Evolutionary conservation across 495 filamentous ascomycete species (phyloP).

Genomic region (Penicilliopsis zonata): DNA sequence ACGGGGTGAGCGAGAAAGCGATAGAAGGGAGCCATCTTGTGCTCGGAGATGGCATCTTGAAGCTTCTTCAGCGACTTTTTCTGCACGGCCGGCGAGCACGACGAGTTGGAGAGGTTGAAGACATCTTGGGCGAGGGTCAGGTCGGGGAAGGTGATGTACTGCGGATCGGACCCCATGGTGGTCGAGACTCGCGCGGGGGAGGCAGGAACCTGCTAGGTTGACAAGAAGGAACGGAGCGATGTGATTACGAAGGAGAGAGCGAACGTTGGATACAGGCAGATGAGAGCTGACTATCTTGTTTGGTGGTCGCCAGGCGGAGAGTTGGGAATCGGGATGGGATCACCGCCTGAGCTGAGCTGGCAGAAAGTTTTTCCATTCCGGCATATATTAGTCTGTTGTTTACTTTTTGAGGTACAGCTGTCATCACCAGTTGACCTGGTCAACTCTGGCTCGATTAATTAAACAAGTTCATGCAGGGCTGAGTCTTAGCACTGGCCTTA

Average conservation of each 20-base stretch:
- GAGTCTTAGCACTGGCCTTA: too few species aligned
- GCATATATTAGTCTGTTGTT: conserved; percentile 1
- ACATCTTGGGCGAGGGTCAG: conserved; percentile 91
- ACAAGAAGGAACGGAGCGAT: not conserved
- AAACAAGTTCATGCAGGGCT: too few species aligned
- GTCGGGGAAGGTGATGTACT: conserved; percentile 89
- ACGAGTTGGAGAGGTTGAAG: conserved; percentile 90
- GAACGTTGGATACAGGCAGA: conserved; percentile 6
- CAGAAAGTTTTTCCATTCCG: conserved; percentile 24
- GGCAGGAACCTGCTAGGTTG: conserved; percentile 26
- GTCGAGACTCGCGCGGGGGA: too few species aligned
- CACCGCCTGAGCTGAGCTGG: conserved; percentile 33
- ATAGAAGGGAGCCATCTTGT: conserved; percentile 97
- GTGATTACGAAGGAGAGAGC: conserved; percentile 4
- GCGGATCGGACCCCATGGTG: conserved; percentile 96
- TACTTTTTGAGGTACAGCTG: not conserved
- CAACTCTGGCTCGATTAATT: too few species aligned
- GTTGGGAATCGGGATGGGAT: conserved; percentile 26
- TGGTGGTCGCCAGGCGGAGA: conserved; percentile 8
- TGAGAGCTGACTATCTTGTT: conserved; percentile 7
- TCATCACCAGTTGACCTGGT: not conserved
- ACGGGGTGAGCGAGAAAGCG: conserved; percentile 85
- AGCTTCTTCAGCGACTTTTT: conserved; percentile 70
- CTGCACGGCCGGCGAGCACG: conserved; percentile 51
- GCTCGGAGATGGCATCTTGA: conserved; percentile 82